Base-by-base conservation (phyloP, 2,329 filamentous ascomycete genomes). In the Diaporthe citriasiana region DNA sequence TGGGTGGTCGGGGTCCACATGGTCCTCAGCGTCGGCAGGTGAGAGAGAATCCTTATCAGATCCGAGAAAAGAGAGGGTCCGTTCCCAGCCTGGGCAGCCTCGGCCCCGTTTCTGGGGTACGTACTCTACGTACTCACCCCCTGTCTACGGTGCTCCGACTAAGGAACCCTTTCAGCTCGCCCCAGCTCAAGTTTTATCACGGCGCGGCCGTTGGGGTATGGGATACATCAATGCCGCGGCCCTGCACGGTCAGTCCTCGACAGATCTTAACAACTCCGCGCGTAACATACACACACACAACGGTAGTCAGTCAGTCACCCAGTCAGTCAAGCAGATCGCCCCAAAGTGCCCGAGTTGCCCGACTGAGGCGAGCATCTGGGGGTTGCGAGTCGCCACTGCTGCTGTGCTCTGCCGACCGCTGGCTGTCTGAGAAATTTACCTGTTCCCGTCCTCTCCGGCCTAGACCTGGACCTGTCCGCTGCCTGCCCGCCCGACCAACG, bases 51-150 rank as follows among this genome's bases (percentile, higher is more conserved):
- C 45, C 60, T 73, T 73, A 73, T 73, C 72, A 66, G 72, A 73
- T 73, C 72, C 72, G 72, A 73, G 55, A 70, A 73, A 70, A 63
- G 35, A 73, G 65, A 71, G 65, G 72, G 65, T 63, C 72, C 57
- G 53, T 42, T 57, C 55, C 45, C n/a, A 35, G 27, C 47, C 47
- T 27, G 22, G 42, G 22, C 47, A 53, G 42, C 27, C 63, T 59
- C 33, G 42, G 63, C 63, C 63, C 63, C 63, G 47, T 68, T 68
- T 53, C 63, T 51, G 63, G 63, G 63, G 63, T 50, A 50, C 69
- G 35, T 71, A 50, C 33, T 33, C 30, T 22, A 19, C 19, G 38
- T 35, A 27, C 53, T 30, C 7, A 9, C 38, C 51, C 65, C 53
- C 40, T 42, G 66, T 42, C 66, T 1, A 38, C 68, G 27, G 38